Conservation (phyloP, 768 basidiomycete genomes). For the Pleurotus eryngii region DNA sequence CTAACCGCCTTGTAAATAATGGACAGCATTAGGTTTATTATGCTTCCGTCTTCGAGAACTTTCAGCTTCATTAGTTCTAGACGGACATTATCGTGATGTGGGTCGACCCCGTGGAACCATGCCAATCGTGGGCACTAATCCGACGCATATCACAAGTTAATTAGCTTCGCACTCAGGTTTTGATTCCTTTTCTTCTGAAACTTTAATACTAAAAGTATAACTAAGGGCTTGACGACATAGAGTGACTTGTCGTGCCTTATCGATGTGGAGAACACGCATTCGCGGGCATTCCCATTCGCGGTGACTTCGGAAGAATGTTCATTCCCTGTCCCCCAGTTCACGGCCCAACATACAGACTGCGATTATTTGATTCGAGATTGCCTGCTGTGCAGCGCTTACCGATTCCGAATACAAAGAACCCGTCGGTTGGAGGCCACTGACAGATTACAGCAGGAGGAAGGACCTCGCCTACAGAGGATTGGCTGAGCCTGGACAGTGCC, state of each 20-base stretch:
- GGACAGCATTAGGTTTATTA: no score
- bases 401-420: no score
- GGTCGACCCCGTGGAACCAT: neutral
- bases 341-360: no score
- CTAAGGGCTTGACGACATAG: conserved; percentile 7
- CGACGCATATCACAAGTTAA: neutral
- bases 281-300: neutral
- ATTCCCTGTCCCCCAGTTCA: neutral
- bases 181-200: neutral
- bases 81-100: neutral
- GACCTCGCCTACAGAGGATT: no score
- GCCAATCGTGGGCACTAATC: neutral
- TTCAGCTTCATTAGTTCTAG: neutral
- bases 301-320: neutral
- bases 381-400: no score
- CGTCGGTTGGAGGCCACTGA: no score
- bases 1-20: neutral
- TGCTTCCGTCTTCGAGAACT: no score
- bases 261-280: neutral
- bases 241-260: neutral
- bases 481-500: no score
- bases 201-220: conserved; percentile 5
- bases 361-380: no score
- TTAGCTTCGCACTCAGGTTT: neutral
- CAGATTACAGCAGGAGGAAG: no score